phyloP scores from a whole-genome alignment of 371 early-diverging fungal species.

The Mucor ambiguus region DNA sequence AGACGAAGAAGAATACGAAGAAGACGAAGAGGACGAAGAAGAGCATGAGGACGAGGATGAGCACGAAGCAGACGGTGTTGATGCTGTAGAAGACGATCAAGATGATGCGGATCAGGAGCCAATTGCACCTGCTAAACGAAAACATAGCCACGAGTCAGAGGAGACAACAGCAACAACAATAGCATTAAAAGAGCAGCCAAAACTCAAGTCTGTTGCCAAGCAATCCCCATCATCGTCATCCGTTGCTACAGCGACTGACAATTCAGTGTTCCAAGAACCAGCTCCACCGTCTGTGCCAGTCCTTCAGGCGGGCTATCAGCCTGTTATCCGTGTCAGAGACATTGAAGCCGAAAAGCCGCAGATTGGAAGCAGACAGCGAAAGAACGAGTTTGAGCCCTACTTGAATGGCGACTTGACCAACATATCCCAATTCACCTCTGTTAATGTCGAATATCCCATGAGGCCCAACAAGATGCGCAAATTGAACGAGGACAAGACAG shows the following conservation, averaged over 20 bases:
- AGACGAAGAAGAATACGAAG: conserved; percentile 24
- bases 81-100: conserved; percentile 26
- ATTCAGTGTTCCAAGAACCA: background rate
- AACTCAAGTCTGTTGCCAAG: background rate
- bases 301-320: conserved; percentile 32
- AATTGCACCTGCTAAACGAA: conserved; percentile 7
- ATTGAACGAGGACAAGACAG: conserved; percentile 1
- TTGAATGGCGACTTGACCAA: conserved; percentile 67
- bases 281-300: conserved; percentile 1
- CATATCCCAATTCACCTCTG: conserved; percentile 52
- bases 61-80: conserved; percentile 38
- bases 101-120: conserved; percentile 20
- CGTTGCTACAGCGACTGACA: background rate
- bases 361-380: conserved; percentile 54
- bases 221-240: background rate
- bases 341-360: conserved; percentile 48
- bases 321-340: conserved; percentile 39
- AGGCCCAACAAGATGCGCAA: conserved; percentile 15
- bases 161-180: background rate
- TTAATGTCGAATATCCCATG: conserved; percentile 37
- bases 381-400: conserved; percentile 71
- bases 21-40: conserved; percentile 14
- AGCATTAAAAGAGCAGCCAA: background rate
- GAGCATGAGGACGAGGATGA: conserved; percentile 74
- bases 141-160: background rate